A percentile compares a stretch with the other conserved stretches of the same genome.
These are phyloP conservation scores for Ogataea thermomethanolica DNA, from an alignment of 805 yeast genomes.

Conservation along the genomic window DNA sequence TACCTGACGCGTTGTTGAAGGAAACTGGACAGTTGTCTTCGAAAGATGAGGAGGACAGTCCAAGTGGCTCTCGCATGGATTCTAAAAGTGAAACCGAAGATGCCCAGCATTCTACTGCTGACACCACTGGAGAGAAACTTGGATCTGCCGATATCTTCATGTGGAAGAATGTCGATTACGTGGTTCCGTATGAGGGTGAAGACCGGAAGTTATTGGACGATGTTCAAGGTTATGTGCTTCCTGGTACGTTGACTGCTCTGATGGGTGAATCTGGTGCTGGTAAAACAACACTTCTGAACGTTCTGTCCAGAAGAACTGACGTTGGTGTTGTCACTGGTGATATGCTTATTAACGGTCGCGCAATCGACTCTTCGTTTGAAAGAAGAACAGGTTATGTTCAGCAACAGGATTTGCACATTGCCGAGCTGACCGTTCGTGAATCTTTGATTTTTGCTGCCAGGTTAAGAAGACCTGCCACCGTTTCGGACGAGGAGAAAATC, in stretches of 20 bases:
- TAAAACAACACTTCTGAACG: conserved; percentile 55
- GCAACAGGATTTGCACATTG: conserved; percentile 52
- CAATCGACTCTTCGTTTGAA: conserved; percentile 45
- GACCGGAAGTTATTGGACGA: conserved; percentile 41
- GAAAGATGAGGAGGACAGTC: conserved; percentile 31
- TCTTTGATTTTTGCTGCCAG: conserved; percentile 47
- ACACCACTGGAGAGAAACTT: conserved; percentile 20
- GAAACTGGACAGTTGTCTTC: conserved; percentile 30
- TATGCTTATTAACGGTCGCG: conserved; percentile 51
- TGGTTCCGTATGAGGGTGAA: conserved; percentile 45
- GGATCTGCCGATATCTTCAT: conserved; percentile 48
- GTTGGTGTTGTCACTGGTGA: conserved; percentile 55
- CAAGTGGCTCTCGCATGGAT: conserved; percentile 4
- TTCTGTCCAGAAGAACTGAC: conserved; percentile 48
- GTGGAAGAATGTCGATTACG: conserved; percentile 62
- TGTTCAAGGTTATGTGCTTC: conserved; percentile 44
- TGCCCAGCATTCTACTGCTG: conserved; percentile 13
- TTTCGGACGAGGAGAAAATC: conserved; percentile 40
- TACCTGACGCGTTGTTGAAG: conserved; percentile 27
- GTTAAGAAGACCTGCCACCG: conserved; percentile 41
- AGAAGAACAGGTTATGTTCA: conserved; percentile 56
- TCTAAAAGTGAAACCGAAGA: conserved; percentile 17
- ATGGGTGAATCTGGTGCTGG: conserved; percentile 70
- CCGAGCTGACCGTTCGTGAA: conserved; percentile 50
- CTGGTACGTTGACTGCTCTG: conserved; percentile 56